Percentiles rank a stretch among this genome's conserved stretches.
phyloP scores from a whole-genome alignment of 306 rosid genomes.

The Alnus rubra region DNA sequence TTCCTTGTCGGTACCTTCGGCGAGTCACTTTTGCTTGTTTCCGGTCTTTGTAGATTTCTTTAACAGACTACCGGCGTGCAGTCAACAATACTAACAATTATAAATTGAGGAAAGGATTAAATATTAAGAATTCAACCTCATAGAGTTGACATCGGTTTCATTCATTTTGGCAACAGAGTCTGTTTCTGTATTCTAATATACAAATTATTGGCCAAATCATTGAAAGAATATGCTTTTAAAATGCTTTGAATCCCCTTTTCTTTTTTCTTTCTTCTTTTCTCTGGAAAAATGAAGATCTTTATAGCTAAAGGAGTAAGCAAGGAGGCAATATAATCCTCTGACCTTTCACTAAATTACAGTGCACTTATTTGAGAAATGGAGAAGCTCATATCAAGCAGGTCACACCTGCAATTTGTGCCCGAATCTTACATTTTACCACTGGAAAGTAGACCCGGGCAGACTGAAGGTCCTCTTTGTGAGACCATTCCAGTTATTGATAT shows the following conservation, averaged over 20 bases:
- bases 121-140: background rate
- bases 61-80: too few species aligned
- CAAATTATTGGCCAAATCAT: background rate
- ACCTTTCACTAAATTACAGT: background rate
- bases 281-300: background rate
- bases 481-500: slow-evolving; percentile 7
- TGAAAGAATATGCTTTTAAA: background rate
- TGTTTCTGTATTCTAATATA: background rate
- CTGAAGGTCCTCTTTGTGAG: background rate
- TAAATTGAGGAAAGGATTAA: background rate
- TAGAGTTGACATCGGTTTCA: background rate
- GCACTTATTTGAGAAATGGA: background rate
- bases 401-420: background rate
- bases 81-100: too few species aligned
- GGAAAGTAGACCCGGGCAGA: background rate
- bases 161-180: background rate
- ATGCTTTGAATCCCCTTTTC: background rate
- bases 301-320: background rate
- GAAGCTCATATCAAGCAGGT: slow-evolving; percentile 17
- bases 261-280: background rate
- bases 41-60: too few species aligned
- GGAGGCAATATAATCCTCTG: background rate
- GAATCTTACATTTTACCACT: slow-evolving; percentile 18
- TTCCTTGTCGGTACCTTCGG: too few species aligned
- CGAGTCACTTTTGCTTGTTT: too few species aligned